Conservation (phyloP, 2,329 filamentous ascomycete species). For the Coniochaeta sp. region DNA sequence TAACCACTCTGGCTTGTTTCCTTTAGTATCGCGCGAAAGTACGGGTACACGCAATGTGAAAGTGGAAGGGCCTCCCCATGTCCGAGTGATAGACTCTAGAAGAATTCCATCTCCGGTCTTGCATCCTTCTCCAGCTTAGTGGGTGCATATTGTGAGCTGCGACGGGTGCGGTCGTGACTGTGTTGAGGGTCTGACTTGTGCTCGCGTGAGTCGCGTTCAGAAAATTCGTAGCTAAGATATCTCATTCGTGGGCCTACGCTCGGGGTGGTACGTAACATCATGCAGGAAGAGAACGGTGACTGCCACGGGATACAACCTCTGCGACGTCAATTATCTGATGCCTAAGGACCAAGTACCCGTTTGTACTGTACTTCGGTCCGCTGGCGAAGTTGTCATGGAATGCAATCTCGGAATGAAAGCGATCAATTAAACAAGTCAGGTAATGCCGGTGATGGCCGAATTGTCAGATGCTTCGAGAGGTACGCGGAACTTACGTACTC, state of each 20-base stretch:
- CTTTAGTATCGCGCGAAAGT: not conserved
- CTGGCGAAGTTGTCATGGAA: not conserved
- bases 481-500: not conserved
- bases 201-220: not conserved
- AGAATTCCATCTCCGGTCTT: not conserved
- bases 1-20: slow-evolving; percentile 1
- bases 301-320: not conserved
- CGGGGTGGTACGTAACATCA: not conserved
- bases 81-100: not conserved
- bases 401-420: not conserved
- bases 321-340: not conserved
- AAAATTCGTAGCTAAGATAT: not conserved
- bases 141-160: not conserved
- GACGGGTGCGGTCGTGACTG: not conserved
- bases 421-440: not conserved
- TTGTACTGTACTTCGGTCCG: not conserved
- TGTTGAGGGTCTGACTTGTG: not conserved
- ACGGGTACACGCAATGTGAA: not conserved
- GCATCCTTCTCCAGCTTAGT: no score
- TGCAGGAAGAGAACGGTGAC: not conserved
- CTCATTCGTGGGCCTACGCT: not conserved
- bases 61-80: not conserved
- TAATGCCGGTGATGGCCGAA: not conserved
- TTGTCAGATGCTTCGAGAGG: not conserved
- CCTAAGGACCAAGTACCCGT: not conserved